Evolutionary conservation across 2,329 filamentous ascomycete genomes (phyloP).

Genomic region (Aspergillus udagawae): DNA sequence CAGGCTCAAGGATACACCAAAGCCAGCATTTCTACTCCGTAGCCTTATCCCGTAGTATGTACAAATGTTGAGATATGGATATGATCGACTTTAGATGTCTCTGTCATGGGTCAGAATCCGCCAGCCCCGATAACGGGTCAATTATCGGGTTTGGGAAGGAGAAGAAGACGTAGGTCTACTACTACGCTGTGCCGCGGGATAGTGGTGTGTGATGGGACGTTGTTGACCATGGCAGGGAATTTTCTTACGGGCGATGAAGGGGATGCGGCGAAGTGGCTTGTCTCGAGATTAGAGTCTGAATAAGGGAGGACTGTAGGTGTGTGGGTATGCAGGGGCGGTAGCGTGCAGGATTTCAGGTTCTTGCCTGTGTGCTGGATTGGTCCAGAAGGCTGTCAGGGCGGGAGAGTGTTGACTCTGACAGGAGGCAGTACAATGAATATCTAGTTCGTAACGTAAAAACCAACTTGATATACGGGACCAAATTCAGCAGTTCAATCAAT

Average conservation of each 20-base stretch:
- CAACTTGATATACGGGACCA: background rate
- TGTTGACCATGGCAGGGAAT: slow-evolving; percentile 38
- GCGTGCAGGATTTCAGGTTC: background rate
- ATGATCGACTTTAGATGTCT: slow-evolving; percentile 20
- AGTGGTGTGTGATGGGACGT: slow-evolving; percentile 46
- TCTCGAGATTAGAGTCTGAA: slow-evolving; percentile 13
- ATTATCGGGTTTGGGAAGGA: slow-evolving; percentile 40
- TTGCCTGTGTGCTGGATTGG: background rate
- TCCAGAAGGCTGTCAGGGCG: background rate
- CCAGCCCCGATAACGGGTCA: slow-evolving; percentile 34
- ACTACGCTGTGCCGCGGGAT: slow-evolving; percentile 40
- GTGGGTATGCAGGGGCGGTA: background rate
- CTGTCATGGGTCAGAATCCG: slow-evolving; percentile 44
- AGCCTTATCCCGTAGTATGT: background rate
- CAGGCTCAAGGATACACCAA: too few species aligned
- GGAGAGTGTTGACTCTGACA: too few species aligned
- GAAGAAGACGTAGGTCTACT: slow-evolving; percentile 46
- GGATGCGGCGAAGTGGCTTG: slow-evolving; percentile 25
- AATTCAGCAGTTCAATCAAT: background rate
- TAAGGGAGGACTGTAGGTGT: background rate
- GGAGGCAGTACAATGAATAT: background rate
- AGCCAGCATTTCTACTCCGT: background rate
- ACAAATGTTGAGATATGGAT: too few species aligned
- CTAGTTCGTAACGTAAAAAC: background rate
- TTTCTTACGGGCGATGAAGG: slow-evolving; percentile 27